Evolutionary conservation across 768 basidiomycete genomes (phyloP), one percentile per base, ranked within the genome.

Genomic region (Boletus bicolor): DNA sequence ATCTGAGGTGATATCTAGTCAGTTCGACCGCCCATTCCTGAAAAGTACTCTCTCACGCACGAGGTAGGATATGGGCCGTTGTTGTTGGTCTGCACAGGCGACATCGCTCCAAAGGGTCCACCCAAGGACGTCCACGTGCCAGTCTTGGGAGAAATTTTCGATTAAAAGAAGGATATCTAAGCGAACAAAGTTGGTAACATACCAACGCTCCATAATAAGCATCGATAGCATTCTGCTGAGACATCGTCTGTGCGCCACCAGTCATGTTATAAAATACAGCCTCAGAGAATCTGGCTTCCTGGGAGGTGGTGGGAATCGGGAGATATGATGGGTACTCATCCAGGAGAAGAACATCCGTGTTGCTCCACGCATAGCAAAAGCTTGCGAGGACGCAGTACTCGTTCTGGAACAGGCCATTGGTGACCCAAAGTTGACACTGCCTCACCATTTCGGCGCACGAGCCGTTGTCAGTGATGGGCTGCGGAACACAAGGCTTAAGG

Each of bases 351-450:
- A 67, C 62, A 19, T 65, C 54, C 3, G 64, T 64, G 51, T 52
- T 53, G 36, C 56, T 64, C 62, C 60, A 59, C 2, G 65, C 62
- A 15, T 64, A 65, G 36, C 64, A 65, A 45, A 67, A 58, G 44
- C 65, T 65, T 5, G 59, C 65, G 34, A 65, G 64, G 9, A 65
- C 62, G 28, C 64, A 64, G 26, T 28, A 56, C 24, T 61, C 65
- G 53, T 67, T 67, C 44, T 64, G 65, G 62, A 65, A 65, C 7
- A 67, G 56, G 11, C 65, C 64, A 15, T 43, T 17, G 8, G 59
- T 52, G 2, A 64, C 64, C 59, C 62, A 67, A 19, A 61, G 54
- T 24, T 52, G 47, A 44, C 64, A 66, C 26, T 66, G 63, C 0
- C 0, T 7, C 12, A 53, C 50, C 53, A 66, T 51, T 41, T 64